Evolutionary conservation across 1,284 basidiomycete species (phyloP).

Genomic region (Mycena citricolor): DNA sequence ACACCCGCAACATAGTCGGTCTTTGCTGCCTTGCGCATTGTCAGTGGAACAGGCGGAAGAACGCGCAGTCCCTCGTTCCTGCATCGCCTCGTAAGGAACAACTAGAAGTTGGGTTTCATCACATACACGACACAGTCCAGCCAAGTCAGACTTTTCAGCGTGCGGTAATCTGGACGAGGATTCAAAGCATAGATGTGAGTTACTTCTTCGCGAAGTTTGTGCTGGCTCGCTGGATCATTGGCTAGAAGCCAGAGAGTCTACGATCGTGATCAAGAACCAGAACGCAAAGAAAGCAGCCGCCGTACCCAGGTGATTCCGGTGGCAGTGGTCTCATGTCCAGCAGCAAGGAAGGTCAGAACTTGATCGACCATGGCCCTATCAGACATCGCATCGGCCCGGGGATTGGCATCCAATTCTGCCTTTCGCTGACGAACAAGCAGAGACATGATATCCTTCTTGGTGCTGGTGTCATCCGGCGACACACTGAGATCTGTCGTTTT

Average conservation of each 20-base stretch:
- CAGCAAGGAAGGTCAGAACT: slow-evolving; percentile 52
- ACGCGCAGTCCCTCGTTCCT: slow-evolving; percentile 42
- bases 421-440: slow-evolving; percentile 45
- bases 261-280: neutral
- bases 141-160: slow-evolving; percentile 45
- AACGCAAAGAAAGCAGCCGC: slow-evolving; percentile 1
- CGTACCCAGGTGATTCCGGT: slow-evolving; percentile 47
- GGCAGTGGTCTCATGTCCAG: slow-evolving; percentile 54
- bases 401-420: slow-evolving; percentile 31
- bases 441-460: slow-evolving; percentile 52
- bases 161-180: slow-evolving; percentile 43
- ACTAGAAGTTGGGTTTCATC: neutral
- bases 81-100: neutral
- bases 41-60: slow-evolving; percentile 48
- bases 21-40: slow-evolving; percentile 42
- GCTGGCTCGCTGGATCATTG: slow-evolving; percentile 37
- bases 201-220: slow-evolving; percentile 44
- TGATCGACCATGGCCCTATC: slow-evolving; percentile 51
- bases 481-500: slow-evolving; percentile 39
- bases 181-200: slow-evolving; percentile 35
- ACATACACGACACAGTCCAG: slow-evolving; percentile 50
- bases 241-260: slow-evolving; percentile 43
- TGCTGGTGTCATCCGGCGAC: slow-evolving; percentile 36
- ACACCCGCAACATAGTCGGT: slow-evolving; percentile 45
- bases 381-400: slow-evolving; percentile 39